Conservation (phyloP, 2,329 filamentous ascomycete species). For the Arthrinium puccinioides region DNA sequence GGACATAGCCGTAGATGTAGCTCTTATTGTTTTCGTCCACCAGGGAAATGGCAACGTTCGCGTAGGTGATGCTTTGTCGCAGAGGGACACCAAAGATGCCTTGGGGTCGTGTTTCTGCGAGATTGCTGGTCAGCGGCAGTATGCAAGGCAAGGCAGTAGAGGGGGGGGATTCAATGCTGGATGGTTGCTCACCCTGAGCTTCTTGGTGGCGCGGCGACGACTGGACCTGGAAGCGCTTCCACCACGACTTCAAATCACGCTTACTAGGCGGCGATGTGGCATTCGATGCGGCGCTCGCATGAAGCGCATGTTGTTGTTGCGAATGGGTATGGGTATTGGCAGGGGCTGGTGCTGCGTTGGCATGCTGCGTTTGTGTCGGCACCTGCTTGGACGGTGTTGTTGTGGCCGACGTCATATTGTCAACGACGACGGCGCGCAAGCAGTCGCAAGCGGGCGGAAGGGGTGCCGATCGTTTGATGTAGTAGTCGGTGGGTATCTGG, state of each 20-base stretch:
- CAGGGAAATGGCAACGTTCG: conserved; percentile 95
- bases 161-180: not conserved
- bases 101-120: conserved; percentile 42
- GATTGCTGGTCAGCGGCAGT: not conserved
- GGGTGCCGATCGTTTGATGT: too few species aligned
- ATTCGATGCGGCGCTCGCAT: conserved; percentile 15
- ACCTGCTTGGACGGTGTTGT: conserved; percentile 12
- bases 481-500: too few species aligned
- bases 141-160: not conserved
- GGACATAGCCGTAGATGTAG: conserved; percentile 97
- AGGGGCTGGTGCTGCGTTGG: too few species aligned
- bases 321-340: not conserved
- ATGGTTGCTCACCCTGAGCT: conserved; percentile 15
- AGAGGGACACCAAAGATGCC: conserved; percentile 94
- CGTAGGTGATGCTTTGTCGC: conserved; percentile 91
- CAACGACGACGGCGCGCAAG: conserved; percentile 21
- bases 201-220: conserved; percentile 52
- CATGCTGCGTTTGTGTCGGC: too few species aligned
- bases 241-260: conserved; percentile 90
- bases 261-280: conserved; percentile 69
- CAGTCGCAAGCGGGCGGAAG: conserved; percentile 15
- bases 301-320: conserved; percentile 3
- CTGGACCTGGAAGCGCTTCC: conserved; percentile 84
- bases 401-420: conserved; percentile 23
- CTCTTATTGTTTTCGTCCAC: conserved; percentile 88